Evolutionary conservation across 345 rosid species (phyloP), one percentile per base, ranked within the genome.

Genomic region (Salix exigua): DNA sequence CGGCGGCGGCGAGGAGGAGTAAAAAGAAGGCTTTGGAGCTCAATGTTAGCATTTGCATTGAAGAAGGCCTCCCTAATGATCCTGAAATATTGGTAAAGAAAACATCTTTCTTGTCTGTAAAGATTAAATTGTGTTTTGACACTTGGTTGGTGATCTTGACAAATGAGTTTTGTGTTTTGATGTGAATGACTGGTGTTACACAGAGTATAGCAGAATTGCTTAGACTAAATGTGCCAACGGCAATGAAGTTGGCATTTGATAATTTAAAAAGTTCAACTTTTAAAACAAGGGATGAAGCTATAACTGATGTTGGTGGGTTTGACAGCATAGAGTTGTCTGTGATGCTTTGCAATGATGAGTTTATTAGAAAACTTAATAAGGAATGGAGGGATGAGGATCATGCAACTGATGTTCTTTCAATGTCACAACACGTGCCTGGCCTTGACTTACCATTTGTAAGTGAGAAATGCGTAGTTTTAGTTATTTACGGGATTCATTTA

Each of bases 371-470:
- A 83, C 97, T 96, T 23, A 96, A 93, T 63, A 89, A 91, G 79
- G 98, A 96, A 80, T 93, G 98, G 98, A 92, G 97, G 77, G 96
- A 83, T 51, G 97, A 96, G 88, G 97, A 96, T 79, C 94, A 87
- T 81, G 88, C 98, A 30, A 92, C 99, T 1, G 98, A 96, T 88
- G 99, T 96, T 78, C 97, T 96, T 67, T 96, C 98, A 28, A 92
- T 93, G 97, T 96, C 97, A 8, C 91, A 87, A 61, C 98, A 96
- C 75, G 75, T 89, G 71, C 94, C 95, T 68, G 89, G 78, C 69
- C 87, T 96, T 55, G 82, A 92, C 75, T 91, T 94, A 82, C 97
- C 99, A 21, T 74, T 96, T 75, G 97, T 96, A 87, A 84, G 95
- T 48, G 21, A 10, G 51, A 21, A 30, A 16, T 68, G 33, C 33